These are phyloP conservation scores for Fraxinus floribunda DNA, from an alignment of 305 asterid genomes.

Conservation along the genomic window DNA sequence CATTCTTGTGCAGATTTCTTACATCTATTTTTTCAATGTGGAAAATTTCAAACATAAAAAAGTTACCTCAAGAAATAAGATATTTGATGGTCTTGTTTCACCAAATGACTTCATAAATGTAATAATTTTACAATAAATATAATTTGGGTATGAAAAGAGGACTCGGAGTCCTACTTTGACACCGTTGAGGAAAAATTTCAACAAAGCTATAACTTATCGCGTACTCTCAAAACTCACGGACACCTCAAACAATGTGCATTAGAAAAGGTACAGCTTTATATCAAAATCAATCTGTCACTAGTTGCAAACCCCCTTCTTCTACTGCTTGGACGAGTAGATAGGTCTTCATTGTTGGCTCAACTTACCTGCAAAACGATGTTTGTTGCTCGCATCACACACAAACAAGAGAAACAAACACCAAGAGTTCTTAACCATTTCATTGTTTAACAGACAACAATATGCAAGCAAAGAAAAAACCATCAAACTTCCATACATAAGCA, in stretches of 20 bases:
- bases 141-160: not conserved
- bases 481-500: not conserved
- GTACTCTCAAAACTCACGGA: not conserved
- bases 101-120: not conserved
- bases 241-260: not conserved
- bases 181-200: not conserved
- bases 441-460: not conserved
- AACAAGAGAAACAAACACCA: not conserved
- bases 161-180: not conserved
- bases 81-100: not conserved
- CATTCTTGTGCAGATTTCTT: not conserved
- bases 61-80: not conserved
- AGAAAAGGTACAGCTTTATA: not conserved
- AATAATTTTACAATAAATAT: not conserved
- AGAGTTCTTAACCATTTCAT: not conserved
- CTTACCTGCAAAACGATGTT: constrained; percentile 10
- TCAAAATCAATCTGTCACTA: not conserved
- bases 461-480: not conserved
- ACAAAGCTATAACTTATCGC: not conserved
- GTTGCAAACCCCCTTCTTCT: not conserved
- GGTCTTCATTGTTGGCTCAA: not conserved
- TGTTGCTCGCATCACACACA: not conserved
- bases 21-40: not conserved
- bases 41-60: not conserved
- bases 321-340: not conserved